Base-by-base conservation (phyloP, 768 basidiomycete species). In the Lyophyllum shimeji region DNA sequence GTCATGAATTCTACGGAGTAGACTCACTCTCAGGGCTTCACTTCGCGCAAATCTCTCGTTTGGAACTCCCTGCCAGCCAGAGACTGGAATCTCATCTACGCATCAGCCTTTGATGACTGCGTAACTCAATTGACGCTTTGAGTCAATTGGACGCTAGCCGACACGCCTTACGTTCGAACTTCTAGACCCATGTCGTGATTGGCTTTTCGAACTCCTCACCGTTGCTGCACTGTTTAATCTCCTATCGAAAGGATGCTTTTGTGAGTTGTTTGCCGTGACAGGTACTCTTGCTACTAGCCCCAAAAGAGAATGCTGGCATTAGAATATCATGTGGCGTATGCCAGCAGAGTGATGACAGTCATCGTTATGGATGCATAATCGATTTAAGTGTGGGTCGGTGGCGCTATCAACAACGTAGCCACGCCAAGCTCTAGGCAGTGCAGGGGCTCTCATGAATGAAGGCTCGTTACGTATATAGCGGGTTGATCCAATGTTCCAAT, bases 261-360 rank as follows among this genome's bases (percentile, higher is more conserved):
- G 34, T 37, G 15, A 37, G 3, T 11, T 11, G 15, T 37, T 37
- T 37, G 3, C 15, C 34, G 7, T 37, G 34, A 13, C 29, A 29
- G 29, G 29, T 29, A 9, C 4, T 29, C 29, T 29, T 29, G 29
- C 29, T 39, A 52, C 51, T 55, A 45, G 31, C 39, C 37, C 52
- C 43, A 55, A 55, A 45, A 48, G 49, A 39, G n/a, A 40, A 56
- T 56, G 52, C 46, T 29, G 37, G 59, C 52, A 53, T 56, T 34
- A n/a, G n/a, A n/a, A n/a, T n/a, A n/a, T n/a, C n/a, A 45, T 53
- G 46, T 23, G 29, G 43, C 33, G 9, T 9, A 45, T 34, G 48
- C 34, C 20, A 29, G 9, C 9, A 23, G 39, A 46, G 44, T 49
- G 42, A 39, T 52, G 53, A 60, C 54, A 40, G 53, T 9, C 33